Percentiles rank a stretch among this genome's conserved stretches.
phyloP scores from a whole-genome alignment of 768 basidiomycete species.

The Termitomyces sp. region DNA sequence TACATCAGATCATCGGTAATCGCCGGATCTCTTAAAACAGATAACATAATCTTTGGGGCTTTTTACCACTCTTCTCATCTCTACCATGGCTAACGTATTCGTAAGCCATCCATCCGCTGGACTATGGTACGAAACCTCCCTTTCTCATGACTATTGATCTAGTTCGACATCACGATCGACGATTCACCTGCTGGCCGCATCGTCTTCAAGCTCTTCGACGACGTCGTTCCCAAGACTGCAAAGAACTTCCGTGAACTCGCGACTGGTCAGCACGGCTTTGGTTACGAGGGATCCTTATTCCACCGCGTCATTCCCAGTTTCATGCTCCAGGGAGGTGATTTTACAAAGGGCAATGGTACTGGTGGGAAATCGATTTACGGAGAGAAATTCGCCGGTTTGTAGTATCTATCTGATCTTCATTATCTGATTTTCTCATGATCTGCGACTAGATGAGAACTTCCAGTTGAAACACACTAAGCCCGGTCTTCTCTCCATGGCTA shows the following conservation, averaged over 20 bases:
- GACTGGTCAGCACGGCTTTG: slow-evolving; percentile 67
- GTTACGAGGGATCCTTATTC: slow-evolving; percentile 65
- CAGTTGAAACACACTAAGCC: slow-evolving; percentile 64
- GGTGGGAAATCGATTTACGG: slow-evolving; percentile 82
- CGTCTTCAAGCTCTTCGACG: slow-evolving; percentile 83
- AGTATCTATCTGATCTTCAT: neutral
- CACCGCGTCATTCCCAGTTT: slow-evolving; percentile 81
- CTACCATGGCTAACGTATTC: slow-evolving; percentile 31
- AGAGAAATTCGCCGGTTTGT: slow-evolving; percentile 54
- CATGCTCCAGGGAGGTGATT: slow-evolving; percentile 92
- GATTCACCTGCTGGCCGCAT: slow-evolving; percentile 44
- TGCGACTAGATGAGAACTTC: slow-evolving; percentile 76
- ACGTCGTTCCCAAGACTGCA: slow-evolving; percentile 67
- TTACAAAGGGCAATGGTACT: slow-evolving; percentile 62
- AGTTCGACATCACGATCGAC: slow-evolving; percentile 66
- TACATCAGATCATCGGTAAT: slow-evolving; percentile 2
- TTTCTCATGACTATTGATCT: neutral
- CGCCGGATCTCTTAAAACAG: slow-evolving; percentile 12
- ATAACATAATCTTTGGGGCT: slow-evolving; percentile 11
- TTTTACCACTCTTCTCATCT: slow-evolving; percentile 9
- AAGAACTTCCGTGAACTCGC: slow-evolving; percentile 87
- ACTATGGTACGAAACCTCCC: neutral
- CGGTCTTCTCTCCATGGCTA: slow-evolving; percentile 74
- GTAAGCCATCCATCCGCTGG: slow-evolving; percentile 20
- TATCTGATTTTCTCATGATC: neutral